Evolutionary conservation across 2,329 filamentous ascomycete species (phyloP), one percentile per base, ranked within the genome.

Genomic region (Colletotrichum theobromicola): DNA sequence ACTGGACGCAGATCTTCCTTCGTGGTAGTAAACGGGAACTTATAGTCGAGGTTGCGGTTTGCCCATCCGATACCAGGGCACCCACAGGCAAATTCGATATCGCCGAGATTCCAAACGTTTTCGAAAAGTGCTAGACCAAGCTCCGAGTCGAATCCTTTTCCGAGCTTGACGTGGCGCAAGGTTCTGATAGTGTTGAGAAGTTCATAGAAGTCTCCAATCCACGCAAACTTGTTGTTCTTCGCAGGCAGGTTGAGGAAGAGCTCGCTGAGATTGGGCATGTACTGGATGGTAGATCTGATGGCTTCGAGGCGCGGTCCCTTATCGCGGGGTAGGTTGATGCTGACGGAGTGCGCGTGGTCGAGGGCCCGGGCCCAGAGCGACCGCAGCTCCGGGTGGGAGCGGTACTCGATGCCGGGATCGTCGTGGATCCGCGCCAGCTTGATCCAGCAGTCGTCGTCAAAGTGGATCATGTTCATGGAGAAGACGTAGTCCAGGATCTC

Each of bases 401-500:
- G 21, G 7, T 28, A 24, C 15, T 26, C 26, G 2, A 28, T 28
- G 7, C 26, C 21, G 15, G 26, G 53, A 24, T 57, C 53, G 53
- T 24, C 21, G 26, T 28, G 21, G 15, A 57, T 18, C 26, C 53
- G 18, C 10, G 58, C 58, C 32, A 62, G 13, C 30, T 26, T 37
- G 32, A 35, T 21, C 30, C 32, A 62, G 30, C 18, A 24, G 18
- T 26, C 32, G 18, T 34, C 34, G 21, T 35, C 58, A 13, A 35
- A 62, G 13, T 62, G 32, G 32, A 62, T n/a, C 30, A 21, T n/a
- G 7, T 62, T 62, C n/a, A 21, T 34, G 32, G 30, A 21, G 26
- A 34, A 62, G 58, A 62, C 18, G 58, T 9, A 62, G 30, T 62
- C 30, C 10, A 62, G 30, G 6, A 32, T 32, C 16, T 62, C 58